Conservation (phyloP, 1,284 basidiomycete species). For the Peniophora sp. region DNA sequence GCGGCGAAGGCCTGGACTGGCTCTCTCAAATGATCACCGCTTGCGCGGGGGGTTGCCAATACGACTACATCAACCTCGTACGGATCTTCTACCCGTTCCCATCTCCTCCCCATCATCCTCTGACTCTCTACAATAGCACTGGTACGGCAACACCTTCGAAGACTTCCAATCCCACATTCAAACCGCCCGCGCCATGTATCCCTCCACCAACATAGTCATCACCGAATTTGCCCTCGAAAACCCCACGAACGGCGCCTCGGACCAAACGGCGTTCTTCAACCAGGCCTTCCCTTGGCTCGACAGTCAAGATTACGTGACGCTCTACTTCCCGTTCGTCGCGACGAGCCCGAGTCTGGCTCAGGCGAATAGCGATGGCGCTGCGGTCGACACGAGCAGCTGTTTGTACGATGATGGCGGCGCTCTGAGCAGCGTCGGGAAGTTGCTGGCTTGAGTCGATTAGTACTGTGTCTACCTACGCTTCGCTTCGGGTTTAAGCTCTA, state of each 20-base stretch:
- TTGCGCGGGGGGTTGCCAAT: constrained; percentile 14
- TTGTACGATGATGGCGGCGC: background rate
- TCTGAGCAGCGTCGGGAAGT: background rate
- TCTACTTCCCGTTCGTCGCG: constrained; percentile 2
- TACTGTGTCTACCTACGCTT: too few relatives aligned
- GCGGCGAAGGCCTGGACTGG: constrained; percentile 16
- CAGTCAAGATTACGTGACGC: background rate
- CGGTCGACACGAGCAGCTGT: background rate
- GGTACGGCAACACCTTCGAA: constrained; percentile 4
- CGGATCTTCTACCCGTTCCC: background rate
- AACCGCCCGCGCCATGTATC: constrained; percentile 4
- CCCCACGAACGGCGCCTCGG: background rate
- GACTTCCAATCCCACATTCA: constrained; percentile 5
- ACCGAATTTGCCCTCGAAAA: constrained; percentile 1
- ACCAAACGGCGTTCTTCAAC: background rate
- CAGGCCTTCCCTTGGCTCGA: background rate
- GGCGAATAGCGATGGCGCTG: background rate
- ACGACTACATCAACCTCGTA: constrained; percentile 18
- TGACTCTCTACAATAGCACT: background rate
- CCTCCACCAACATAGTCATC: constrained; percentile 1
- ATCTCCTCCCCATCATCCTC: background rate
- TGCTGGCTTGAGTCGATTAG: too few relatives aligned
- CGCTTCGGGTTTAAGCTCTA: too few relatives aligned
- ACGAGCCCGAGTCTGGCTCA: background rate
- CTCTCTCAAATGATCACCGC: constrained; percentile 13